Conservation (phyloP, 78 protist genomes). For the Ministeria vibrans region DNA sequence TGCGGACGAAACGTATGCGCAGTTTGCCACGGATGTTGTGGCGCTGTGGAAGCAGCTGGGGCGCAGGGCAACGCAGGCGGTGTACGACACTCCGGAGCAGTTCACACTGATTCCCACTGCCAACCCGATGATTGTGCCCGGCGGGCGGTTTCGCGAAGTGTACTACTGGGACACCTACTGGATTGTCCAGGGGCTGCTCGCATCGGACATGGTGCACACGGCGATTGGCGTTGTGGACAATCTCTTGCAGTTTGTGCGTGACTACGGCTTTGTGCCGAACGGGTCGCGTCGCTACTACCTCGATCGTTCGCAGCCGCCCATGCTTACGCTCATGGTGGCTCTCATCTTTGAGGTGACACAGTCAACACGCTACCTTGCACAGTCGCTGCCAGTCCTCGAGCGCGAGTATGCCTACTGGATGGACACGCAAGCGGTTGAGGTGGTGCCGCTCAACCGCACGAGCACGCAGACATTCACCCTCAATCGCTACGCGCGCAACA, state of each 20-base stretch:
- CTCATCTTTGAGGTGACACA: conserved; percentile 9
- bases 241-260: not conserved
- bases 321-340: conserved; percentile 54
- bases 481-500: conserved; percentile 22
- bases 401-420: conserved; percentile 56
- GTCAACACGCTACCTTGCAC: not conserved
- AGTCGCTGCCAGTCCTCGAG: conserved; percentile 37
- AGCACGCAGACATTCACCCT: not conserved
- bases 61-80: conserved; percentile 4
- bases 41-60: conserved; percentile 27
- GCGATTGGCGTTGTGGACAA: not conserved
- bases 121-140: conserved; percentile 68
- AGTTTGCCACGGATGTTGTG: conserved; percentile 17
- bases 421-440: conserved; percentile 16
- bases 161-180: conserved; percentile 71
- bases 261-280: conserved; percentile 69
- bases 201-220: not conserved
- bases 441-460: not conserved
- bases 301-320: conserved; percentile 68
- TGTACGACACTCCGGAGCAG: conserved; percentile 9
- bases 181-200: conserved; percentile 50
- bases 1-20: not conserved
- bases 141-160: conserved; percentile 56
- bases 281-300: conserved; percentile 58
- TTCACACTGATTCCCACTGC: conserved; percentile 12